These are phyloP conservation scores for Dicorynia guianensis DNA, from an alignment of 306 rosid genomes.

Conservation along the genomic window DNA sequence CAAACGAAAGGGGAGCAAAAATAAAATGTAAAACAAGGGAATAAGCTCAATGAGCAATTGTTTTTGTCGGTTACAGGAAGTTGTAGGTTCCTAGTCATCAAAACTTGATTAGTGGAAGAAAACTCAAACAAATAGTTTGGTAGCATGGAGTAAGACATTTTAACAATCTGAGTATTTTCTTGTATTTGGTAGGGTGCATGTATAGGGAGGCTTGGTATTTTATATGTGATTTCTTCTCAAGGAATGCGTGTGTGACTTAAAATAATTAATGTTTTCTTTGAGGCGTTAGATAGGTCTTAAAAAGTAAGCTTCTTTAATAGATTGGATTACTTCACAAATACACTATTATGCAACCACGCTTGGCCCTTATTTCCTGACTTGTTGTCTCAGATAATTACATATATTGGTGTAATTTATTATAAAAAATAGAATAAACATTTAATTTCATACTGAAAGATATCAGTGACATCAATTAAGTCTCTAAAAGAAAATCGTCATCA, in stretches of 20 bases:
- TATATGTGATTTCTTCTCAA: constrained; percentile 42
- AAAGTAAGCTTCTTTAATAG: constrained; percentile 32
- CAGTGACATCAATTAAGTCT: no score
- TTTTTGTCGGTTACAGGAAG: constrained; percentile 61
- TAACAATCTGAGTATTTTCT: constrained; percentile 56
- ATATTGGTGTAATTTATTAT: no score
- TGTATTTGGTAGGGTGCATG: constrained; percentile 64
- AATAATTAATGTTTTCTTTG: constrained; percentile 29
- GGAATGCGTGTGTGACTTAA: constrained; percentile 52
- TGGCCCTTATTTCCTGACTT: constrained; percentile 34
- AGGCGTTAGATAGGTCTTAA: constrained; percentile 29
- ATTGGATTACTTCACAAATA: constrained; percentile 34
- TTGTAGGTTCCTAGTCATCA: background rate
- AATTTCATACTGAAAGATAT: no score
- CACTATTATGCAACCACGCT: constrained; percentile 45
- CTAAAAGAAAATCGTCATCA: no score
- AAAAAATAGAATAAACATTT: no score
- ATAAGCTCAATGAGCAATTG: constrained; percentile 4
- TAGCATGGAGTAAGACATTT: constrained; percentile 62
- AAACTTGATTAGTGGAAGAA: constrained; percentile 1
- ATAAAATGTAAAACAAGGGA: constrained; percentile 3
- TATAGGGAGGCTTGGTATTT: constrained; percentile 30
- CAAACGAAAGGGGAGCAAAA: background rate
- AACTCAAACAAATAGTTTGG: constrained; percentile 41
- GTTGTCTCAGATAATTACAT: background rate